Evolutionary conservation across 345 rosid genomes (phyloP), one percentile per base, ranked within the genome.

Genomic region (Citrus reticulata): DNA sequence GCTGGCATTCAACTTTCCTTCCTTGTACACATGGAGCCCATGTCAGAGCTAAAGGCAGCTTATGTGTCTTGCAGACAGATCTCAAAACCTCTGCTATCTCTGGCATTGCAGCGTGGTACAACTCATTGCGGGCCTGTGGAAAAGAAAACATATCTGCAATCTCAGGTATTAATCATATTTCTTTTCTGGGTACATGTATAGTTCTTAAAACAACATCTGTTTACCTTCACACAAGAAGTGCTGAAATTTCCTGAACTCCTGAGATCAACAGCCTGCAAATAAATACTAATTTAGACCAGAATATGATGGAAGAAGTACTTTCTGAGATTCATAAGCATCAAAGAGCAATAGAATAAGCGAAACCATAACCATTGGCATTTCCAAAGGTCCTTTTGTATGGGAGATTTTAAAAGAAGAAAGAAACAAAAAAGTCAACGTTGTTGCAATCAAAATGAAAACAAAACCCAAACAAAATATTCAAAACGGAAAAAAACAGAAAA

Each of bases 241-340:
- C 79, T 81, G 87, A 87, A 84, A 76, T 86, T 87, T 74, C 80
- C 85, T 61, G 97, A 86, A 83, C 98, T 91, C 86, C 86, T 84
- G 30, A 93, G 89, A 82, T 93, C 87, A 57, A 93, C 95, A 54
- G 95, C 95, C 98, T 93, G 93, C 88, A 82, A 70, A 85, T 27
- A 42, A 59, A 71, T 30, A 42, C 70, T 69, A 73, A 73, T 64
- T 81, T 66, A 88, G 68, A 77, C 57, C 7, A 72, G 55, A 77
- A 62, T 42, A 70, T 63, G 69, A 80, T 72, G 51, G 73, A 66
- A 78, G 54, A 73, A 75, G 58, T 75, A 71, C 58, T 9, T 20
- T 39, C 6, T 59, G 29, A 29, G 17, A 70, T 72, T 79, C 35
- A 66, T 70, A 61, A 54, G 83, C 42, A 83, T 68, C 73, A 19